phyloP scores from a whole-genome alignment of 768 basidiomycete species.

The Rhizopogon salebrosus region DNA sequence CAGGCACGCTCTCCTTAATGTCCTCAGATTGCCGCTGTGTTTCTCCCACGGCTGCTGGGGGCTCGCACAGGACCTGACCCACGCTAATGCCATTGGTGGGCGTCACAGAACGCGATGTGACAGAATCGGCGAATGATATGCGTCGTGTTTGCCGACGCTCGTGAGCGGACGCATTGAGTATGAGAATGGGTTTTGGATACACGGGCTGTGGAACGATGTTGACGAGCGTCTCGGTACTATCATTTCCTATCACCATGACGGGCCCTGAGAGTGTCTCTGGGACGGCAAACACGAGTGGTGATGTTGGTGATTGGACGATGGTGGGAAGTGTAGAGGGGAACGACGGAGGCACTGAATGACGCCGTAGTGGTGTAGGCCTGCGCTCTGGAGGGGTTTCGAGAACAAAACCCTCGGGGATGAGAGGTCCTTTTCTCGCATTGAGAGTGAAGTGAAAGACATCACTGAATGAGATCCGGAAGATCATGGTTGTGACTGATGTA shows the following conservation, averaged over 20 bases:
- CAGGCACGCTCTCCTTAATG: neutral
- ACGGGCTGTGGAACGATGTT: neutral
- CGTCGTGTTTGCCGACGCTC: neutral
- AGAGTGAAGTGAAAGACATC: neutral
- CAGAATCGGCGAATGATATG: neutral
- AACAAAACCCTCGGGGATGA: neutral
- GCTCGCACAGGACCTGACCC: neutral
- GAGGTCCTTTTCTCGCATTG: neutral
- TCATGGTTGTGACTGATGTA: neutral
- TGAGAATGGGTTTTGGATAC: neutral
- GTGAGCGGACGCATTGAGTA: neutral
- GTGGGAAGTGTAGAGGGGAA: neutral
- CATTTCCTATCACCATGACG: neutral
- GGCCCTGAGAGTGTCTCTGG: neutral
- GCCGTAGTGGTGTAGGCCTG: neutral
- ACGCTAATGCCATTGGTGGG: neutral
- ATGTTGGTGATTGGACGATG: neutral
- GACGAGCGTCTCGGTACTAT: neutral
- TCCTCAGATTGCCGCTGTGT: neutral
- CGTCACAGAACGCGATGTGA: neutral
- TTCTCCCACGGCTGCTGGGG: neutral
- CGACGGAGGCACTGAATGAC: neutral
- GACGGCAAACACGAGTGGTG: neutral
- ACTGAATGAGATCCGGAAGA: neutral
- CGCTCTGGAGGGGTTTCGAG: neutral